phyloP scores from a whole-genome alignment of 306 rosid genomes.

The Acacia acuminata region DNA sequence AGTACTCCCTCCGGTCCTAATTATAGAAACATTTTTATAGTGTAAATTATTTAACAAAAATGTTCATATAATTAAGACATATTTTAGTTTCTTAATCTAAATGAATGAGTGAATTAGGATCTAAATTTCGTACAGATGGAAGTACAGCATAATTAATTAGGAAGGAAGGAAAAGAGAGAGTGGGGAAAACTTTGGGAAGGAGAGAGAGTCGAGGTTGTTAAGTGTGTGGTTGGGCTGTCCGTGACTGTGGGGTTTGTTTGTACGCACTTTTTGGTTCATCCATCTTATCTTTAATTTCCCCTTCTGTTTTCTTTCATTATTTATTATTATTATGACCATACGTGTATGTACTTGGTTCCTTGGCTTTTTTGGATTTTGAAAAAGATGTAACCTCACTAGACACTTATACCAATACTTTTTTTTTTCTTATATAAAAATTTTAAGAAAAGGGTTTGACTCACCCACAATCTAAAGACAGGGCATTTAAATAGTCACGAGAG shows the following conservation, averaged over 20 bases:
- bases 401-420: not conserved
- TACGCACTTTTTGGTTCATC: not conserved
- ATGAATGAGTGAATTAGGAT: too few relatives aligned
- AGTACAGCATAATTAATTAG: not conserved
- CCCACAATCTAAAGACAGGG: too few relatives aligned
- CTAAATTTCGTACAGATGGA: too few relatives aligned
- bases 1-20: too few relatives aligned
- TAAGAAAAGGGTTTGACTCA: too few relatives aligned
- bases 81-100: too few relatives aligned
- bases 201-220: not conserved
- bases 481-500: too few relatives aligned
- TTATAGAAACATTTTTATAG: too few relatives aligned
- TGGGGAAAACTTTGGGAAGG: not conserved
- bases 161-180: not conserved
- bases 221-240: not conserved
- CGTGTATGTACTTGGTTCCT: not conserved
- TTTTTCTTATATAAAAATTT: too few relatives aligned
- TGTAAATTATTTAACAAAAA: too few relatives aligned
- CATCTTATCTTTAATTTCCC: not conserved
- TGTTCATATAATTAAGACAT: too few relatives aligned
- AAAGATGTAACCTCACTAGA: not conserved
- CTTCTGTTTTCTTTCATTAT: not conserved
- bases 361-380: not conserved
- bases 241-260: too few relatives aligned
- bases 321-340: not conserved